Evolutionary conservation across 2,329 filamentous ascomycete genomes (phyloP).

Genomic region (Aspergillus costaricaensis): DNA sequence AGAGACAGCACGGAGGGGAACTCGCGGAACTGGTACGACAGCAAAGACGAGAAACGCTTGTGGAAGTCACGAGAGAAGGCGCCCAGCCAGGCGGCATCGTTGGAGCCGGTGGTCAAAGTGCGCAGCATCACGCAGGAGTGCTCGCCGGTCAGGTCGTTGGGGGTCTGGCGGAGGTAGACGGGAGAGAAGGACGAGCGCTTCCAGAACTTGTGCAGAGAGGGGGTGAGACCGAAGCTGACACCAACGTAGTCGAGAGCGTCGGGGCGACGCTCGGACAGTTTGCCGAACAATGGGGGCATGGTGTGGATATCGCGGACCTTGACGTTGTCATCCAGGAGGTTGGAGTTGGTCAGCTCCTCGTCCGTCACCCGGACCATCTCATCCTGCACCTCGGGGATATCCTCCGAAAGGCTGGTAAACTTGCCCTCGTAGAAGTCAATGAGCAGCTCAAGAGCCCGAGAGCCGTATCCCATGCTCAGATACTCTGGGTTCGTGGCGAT

Average conservation of each 20-base stretch:
- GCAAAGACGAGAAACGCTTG: conserved; percentile 81
- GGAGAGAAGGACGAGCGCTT: conserved; percentile 83
- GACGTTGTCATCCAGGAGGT: conserved; percentile 81
- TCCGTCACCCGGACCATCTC: conserved; percentile 80
- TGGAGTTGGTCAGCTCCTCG: conserved; percentile 72
- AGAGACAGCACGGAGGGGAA: conserved; percentile 79
- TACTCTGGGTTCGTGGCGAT: conserved; percentile 98
- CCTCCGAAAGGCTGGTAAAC: conserved; percentile 80
- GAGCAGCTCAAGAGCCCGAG: conserved; percentile 81
- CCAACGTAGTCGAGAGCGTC: conserved; percentile 86
- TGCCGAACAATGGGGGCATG: conserved; percentile 92
- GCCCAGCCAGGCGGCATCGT: conserved; percentile 80
- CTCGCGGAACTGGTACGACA: conserved; percentile 87
- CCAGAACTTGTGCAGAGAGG: conserved; percentile 92
- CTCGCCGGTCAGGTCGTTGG: conserved; percentile 94
- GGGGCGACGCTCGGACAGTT: conserved; percentile 78
- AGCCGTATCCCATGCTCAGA: conserved; percentile 87
- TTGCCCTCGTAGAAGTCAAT: conserved; percentile 94
- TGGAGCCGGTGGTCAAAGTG: conserved; percentile 62
- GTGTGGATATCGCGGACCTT: conserved; percentile 84
- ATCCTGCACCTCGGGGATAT: conserved; percentile 54
- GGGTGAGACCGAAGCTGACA: conserved; percentile 90
- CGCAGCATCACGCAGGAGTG: conserved; percentile 98
- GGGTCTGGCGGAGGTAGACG: conserved; percentile 90
- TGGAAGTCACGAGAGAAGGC: conserved; percentile 94